These are phyloP conservation scores for Carex pumila DNA, from an alignment of 176 grass and related monocot species.

Conservation along the genomic window DNA sequence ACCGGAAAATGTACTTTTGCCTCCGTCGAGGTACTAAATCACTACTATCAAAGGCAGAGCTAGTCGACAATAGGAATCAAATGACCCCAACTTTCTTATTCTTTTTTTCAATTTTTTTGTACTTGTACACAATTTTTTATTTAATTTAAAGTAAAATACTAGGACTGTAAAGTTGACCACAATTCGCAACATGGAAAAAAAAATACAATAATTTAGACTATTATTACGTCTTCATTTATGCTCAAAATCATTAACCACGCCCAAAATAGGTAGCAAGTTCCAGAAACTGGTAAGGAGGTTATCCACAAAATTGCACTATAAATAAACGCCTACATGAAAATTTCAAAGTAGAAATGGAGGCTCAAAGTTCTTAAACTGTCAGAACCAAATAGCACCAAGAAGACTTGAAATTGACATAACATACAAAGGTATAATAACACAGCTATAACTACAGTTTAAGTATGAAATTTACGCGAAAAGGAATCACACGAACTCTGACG, in stretches of 20 bases:
- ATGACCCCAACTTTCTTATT: too few relatives aligned
- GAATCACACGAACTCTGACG: slow-evolving; percentile 4
- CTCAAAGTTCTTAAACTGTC: neutral
- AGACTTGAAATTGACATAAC: neutral
- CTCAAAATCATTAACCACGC: neutral
- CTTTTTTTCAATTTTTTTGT: too few relatives aligned
- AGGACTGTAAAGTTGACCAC: too few relatives aligned
- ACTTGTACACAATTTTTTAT: too few relatives aligned
- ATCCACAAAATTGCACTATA: neutral
- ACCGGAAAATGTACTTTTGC: neutral
- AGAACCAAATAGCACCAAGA: neutral
- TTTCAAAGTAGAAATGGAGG: neutral
- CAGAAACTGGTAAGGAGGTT: neutral
- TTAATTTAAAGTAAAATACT: too few relatives aligned
- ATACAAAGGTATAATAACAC: slow-evolving; percentile 18
- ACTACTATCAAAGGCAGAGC: too few relatives aligned
- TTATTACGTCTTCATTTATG: too few relatives aligned
- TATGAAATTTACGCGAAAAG: slow-evolving; percentile 20
- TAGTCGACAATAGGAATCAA: too few relatives aligned
- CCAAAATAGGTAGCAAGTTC: neutral
- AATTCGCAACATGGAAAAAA: too few relatives aligned
- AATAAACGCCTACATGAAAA: neutral
- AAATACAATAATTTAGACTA: too few relatives aligned
- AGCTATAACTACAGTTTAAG: slow-evolving; percentile 18
- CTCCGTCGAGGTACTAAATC: neutral